phyloP scores from a whole-genome alignment of 352 stramenopile species.

The Phytophthora europaea region DNA sequence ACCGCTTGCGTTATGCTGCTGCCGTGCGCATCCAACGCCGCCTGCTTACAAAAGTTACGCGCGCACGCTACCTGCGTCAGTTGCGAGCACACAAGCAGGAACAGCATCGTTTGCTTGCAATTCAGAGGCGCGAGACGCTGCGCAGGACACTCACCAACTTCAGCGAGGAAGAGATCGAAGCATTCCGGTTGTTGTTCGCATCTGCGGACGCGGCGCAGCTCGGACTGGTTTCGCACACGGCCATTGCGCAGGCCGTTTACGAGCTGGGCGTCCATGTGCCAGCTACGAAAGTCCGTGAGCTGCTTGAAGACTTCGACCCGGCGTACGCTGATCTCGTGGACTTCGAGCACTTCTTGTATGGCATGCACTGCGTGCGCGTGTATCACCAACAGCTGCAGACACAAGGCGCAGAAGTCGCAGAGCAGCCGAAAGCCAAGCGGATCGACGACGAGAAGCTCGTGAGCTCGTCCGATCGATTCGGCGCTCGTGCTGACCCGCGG shows the following conservation, averaged over 20 bases:
- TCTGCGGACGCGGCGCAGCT: constrained; percentile 70
- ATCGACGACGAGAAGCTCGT: constrained; percentile 41
- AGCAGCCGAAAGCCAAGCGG: constrained; percentile 4
- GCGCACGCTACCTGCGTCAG: constrained; percentile 59
- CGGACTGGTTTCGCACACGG: constrained; percentile 68
- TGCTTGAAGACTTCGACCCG: constrained; percentile 65
- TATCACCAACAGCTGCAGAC: constrained; percentile 72
- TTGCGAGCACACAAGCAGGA: constrained; percentile 56
- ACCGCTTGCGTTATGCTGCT: constrained; percentile 74
- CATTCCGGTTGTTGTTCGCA: constrained; percentile 74
- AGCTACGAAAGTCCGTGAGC: constrained; percentile 50
- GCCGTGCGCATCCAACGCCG: constrained; percentile 75
- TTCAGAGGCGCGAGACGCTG: constrained; percentile 50
- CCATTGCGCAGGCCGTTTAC: constrained; percentile 82
- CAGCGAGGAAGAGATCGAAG: constrained; percentile 68
- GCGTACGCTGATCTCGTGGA: constrained; percentile 83
- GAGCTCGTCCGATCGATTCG: constrained; percentile 67
- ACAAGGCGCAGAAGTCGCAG: neutral
- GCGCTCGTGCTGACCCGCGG: constrained; percentile 58
- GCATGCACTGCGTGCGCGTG: constrained; percentile 79
- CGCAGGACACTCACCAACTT: constrained; percentile 71
- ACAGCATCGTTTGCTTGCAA: constrained; percentile 47
- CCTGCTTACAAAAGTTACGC: constrained; percentile 62
- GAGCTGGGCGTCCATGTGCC: constrained; percentile 73
- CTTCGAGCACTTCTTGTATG: constrained; percentile 86